A percentile compares a stretch with the other conserved stretches of the same genome.
These are phyloP conservation scores for Podospora tetraspora DNA, from an alignment of 495 filamentous ascomycete genomes.

Conservation along the genomic window DNA sequence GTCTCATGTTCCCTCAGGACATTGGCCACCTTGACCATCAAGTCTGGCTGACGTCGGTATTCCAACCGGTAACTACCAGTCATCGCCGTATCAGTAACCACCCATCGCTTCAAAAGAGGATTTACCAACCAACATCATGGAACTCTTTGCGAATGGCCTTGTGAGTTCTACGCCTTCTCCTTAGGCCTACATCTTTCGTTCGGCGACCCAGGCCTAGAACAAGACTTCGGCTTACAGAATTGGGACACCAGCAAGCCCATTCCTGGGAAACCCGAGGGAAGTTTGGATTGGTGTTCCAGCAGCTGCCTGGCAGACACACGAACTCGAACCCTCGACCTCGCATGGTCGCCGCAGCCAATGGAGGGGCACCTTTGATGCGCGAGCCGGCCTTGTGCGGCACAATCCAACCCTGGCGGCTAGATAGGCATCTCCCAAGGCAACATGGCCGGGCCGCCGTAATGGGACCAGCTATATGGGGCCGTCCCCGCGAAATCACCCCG, in stretches of 20 bases:
- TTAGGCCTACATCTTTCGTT: background rate
- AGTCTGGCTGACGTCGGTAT: too few relatives aligned
- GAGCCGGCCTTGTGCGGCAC: background rate
- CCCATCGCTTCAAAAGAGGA: too few relatives aligned
- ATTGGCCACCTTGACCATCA: too few relatives aligned
- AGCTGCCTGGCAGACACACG: background rate
- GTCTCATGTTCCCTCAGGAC: too few relatives aligned
- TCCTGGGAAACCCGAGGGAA: too few relatives aligned
- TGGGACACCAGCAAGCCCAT: background rate
- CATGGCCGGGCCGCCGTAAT: background rate
- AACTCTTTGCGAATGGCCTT: too few relatives aligned
- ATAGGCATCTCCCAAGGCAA: background rate
- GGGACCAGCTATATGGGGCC: background rate
- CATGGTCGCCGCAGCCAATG: background rate
- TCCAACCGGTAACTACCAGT: too few relatives aligned
- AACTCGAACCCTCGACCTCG: background rate
- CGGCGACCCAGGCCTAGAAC: background rate
- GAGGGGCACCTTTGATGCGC: background rate
- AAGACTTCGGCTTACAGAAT: background rate
- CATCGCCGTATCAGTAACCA: too few relatives aligned
- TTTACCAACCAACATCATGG: too few relatives aligned
- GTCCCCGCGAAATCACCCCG: background rate
- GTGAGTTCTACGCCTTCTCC: background rate
- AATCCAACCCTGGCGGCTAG: background rate
- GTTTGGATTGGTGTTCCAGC: background rate